Percentiles rank a stretch among this genome's conserved stretches.
These are phyloP conservation scores for Sporobolomyces pararoseus DNA, from an alignment of 768 basidiomycete genomes.

Conservation along the genomic window DNA sequence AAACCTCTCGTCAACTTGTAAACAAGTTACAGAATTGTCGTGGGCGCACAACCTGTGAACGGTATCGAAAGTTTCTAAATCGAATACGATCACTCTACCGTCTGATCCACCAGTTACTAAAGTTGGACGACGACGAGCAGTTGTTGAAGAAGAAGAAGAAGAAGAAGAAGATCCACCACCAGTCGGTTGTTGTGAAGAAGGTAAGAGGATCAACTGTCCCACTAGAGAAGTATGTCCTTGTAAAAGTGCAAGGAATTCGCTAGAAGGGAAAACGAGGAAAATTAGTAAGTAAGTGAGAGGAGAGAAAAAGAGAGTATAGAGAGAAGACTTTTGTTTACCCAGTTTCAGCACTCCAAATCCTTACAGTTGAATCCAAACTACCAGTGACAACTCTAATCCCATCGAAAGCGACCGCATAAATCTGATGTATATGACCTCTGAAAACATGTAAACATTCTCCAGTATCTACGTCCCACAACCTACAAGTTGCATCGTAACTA, in stretches of 20 bases:
- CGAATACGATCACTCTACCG: constrained; percentile 74
- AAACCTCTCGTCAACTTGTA: constrained; percentile 75
- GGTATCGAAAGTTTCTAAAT: constrained; percentile 53
- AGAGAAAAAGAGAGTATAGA: neutral
- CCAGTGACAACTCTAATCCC: constrained; percentile 77
- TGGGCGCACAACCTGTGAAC: constrained; percentile 72
- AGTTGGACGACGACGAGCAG: constrained; percentile 43
- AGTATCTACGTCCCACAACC: constrained; percentile 89
- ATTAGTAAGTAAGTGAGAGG: neutral
- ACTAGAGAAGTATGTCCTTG: constrained; percentile 90
- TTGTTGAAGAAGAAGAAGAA: constrained; percentile 14
- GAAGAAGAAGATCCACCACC: no score
- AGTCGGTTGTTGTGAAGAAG: no score
- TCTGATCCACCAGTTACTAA: constrained; percentile 84
- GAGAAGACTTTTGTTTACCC: constrained; percentile 58
- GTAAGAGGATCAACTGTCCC: constrained; percentile 72
- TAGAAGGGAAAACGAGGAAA: no score
- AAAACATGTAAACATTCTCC: constrained; percentile 81
- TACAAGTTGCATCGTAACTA: constrained; percentile 83
- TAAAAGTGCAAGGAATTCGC: constrained; percentile 74
- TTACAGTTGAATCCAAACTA: constrained; percentile 85
- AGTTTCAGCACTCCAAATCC: constrained; percentile 80
- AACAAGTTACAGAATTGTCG: constrained; percentile 74
- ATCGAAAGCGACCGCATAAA: constrained; percentile 87
- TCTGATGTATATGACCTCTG: constrained; percentile 76